Percentiles rank a stretch among this genome's conserved stretches.
These are phyloP conservation scores for Nakazawaea ambrosiae DNA, from an alignment of 805 yeast species.

Conservation along the genomic window DNA sequence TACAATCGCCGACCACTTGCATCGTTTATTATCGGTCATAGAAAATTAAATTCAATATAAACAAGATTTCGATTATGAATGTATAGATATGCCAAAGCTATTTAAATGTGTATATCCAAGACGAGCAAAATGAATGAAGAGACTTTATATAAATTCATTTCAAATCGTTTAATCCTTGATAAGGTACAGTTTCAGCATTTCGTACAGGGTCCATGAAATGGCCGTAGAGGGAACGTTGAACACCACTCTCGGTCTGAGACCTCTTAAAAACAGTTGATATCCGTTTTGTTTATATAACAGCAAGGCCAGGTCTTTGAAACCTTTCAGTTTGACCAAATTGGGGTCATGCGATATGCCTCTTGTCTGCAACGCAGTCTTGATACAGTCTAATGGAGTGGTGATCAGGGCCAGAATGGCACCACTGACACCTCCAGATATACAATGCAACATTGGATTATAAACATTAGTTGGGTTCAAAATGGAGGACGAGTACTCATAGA, in stretches of 20 bases:
- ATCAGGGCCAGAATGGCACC: conserved; percentile 94
- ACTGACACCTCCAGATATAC: conserved; percentile 87
- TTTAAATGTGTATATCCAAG: too few species aligned
- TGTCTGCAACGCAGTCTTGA: conserved; percentile 87
- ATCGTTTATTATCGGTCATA: too few species aligned
- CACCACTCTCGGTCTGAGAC: conserved; percentile 84
- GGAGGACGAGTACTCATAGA: conserved; percentile 80
- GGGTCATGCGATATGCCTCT: conserved; percentile 49
- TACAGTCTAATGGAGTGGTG: conserved; percentile 91
- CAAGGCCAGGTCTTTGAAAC: conserved; percentile 63
- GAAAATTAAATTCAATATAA: too few species aligned
- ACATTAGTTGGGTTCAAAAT: conserved; percentile 67
- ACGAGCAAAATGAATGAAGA: too few species aligned
- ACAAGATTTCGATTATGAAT: too few species aligned
- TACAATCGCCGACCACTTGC: too few species aligned
- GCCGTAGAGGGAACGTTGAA: conserved; percentile 96
- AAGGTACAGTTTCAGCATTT: conserved; percentile 82
- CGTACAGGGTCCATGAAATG: conserved; percentile 96
- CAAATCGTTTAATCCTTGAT: conserved; percentile 14
- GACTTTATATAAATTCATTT: too few species aligned
- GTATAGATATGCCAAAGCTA: too few species aligned
- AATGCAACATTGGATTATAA: conserved; percentile 88
- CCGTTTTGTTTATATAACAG: conserved; percentile 61
- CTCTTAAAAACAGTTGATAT: conserved; percentile 65
- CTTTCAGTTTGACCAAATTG: conserved; percentile 46